Conservation (phyloP, 2,329 filamentous ascomycete genomes). For the Corynespora cassiicola region DNA sequence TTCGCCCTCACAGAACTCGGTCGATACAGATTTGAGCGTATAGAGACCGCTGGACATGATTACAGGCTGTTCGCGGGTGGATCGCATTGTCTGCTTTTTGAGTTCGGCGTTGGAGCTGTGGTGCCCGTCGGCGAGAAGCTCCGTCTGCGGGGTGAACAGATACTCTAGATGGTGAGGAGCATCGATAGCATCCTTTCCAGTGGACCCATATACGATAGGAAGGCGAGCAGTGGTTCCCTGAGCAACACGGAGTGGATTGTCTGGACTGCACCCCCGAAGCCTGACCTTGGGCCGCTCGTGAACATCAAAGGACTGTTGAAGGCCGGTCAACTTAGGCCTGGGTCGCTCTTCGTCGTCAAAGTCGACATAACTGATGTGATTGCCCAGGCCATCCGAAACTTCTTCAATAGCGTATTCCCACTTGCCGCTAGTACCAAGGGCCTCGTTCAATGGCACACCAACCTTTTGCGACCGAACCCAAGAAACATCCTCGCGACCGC, state of each 20-base stretch:
- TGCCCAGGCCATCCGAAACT: slow-evolving; percentile 89
- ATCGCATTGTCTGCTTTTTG: slow-evolving; percentile 68
- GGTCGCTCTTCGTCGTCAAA: slow-evolving; percentile 69
- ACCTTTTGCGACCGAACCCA: slow-evolving; percentile 83
- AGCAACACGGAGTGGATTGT: slow-evolving; percentile 82
- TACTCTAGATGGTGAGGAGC: slow-evolving; percentile 78
- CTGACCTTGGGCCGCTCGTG: slow-evolving; percentile 82
- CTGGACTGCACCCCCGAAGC: slow-evolving; percentile 77
- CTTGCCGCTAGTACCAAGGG: slow-evolving; percentile 76
- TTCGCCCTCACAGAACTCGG: slow-evolving; percentile 83
- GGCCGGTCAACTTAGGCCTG: slow-evolving; percentile 64
- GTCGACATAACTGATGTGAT: slow-evolving; percentile 76
- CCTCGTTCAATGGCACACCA: slow-evolving; percentile 86
- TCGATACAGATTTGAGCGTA: slow-evolving; percentile 79
- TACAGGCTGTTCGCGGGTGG: slow-evolving; percentile 66
- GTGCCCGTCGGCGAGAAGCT: slow-evolving; percentile 72
- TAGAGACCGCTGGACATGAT: slow-evolving; percentile 86
- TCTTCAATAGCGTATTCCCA: slow-evolving; percentile 94
- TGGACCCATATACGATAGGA: slow-evolving; percentile 73
- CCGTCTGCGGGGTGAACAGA: slow-evolving; percentile 78
- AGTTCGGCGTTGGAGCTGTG: slow-evolving; percentile 63
- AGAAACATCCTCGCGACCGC: slow-evolving; percentile 69
- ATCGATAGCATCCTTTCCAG: slow-evolving; percentile 64
- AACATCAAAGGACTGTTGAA: slow-evolving; percentile 81
- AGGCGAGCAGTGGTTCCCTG: slow-evolving; percentile 73